These are phyloP conservation scores for Saccharomycopsis phalli DNA, from an alignment of 1,139 yeast species.

Conservation along the genomic window DNA sequence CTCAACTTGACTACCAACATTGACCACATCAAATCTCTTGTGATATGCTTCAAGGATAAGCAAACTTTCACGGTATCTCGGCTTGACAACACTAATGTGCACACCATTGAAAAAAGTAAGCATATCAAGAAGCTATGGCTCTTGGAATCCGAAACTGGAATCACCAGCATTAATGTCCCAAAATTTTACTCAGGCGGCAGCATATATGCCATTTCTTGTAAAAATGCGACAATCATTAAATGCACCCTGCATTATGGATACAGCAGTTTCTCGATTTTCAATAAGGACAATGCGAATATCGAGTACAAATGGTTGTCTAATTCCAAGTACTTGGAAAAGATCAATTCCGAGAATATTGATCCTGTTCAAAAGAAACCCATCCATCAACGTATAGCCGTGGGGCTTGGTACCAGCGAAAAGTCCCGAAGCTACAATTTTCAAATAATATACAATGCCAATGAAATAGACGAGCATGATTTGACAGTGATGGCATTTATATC, in stretches of 20 bases:
- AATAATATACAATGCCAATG: constrained; percentile 11
- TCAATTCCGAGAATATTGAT: constrained; percentile 4
- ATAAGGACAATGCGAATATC: not conserved
- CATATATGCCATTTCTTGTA: no score
- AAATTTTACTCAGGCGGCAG: not conserved
- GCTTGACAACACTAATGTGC: not conserved
- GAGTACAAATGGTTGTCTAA: constrained; percentile 15
- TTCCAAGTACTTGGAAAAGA: constrained; percentile 17
- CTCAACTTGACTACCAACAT: constrained; percentile 3
- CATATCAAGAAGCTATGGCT: not conserved
- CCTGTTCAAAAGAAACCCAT: not conserved
- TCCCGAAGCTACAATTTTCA: constrained; percentile 7
- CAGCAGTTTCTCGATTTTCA: no score
- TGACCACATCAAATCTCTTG: constrained; percentile 4
- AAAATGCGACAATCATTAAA: no score
- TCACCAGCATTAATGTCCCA: not conserved
- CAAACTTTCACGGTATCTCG: not conserved
- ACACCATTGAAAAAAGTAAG: constrained; percentile 3
- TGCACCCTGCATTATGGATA: no score
- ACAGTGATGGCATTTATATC: constrained; percentile 9
- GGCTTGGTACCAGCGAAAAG: constrained; percentile 5
- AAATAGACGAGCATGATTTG: constrained; percentile 6
- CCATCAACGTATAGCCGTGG: constrained; percentile 17
- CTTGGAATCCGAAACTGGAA: not conserved
- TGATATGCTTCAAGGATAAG: not conserved